A percentile compares a stretch with the other conserved stretches of the same genome.
These are phyloP conservation scores for Phytophthora citrophthora DNA, from an alignment of 352 stramenopile species.

Conservation along the genomic window DNA sequence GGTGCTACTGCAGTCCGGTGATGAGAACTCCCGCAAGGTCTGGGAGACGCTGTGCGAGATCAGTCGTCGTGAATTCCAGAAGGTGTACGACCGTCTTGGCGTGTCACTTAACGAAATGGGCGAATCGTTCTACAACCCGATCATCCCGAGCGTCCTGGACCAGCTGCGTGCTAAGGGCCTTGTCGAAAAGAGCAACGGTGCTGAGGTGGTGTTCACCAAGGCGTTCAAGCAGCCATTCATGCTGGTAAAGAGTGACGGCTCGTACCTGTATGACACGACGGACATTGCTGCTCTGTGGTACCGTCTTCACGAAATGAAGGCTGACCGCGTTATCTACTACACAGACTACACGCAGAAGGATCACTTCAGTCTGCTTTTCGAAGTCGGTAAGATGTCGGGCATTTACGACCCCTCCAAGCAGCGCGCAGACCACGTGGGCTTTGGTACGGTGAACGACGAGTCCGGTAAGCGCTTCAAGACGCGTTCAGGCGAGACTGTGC, in stretches of 20 bases:
- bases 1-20: slow-evolving; percentile 96
- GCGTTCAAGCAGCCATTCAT: slow-evolving; percentile 91
- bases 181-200: slow-evolving; percentile 90
- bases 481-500: slow-evolving; percentile 97
- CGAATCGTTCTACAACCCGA: slow-evolving; percentile 90
- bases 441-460: slow-evolving; percentile 90
- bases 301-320: slow-evolving; percentile 83
- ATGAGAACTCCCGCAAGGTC: slow-evolving; percentile 81
- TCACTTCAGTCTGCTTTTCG: slow-evolving; percentile 87
- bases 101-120: slow-evolving; percentile 83
- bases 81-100: slow-evolving; percentile 83
- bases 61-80: slow-evolving; percentile 86
- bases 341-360: slow-evolving; percentile 91
- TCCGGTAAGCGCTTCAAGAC: slow-evolving; percentile 97
- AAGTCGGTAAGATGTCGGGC: slow-evolving; percentile 77
- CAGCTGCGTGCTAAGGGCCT: slow-evolving; percentile 91
- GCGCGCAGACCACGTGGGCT: slow-evolving; percentile 84
- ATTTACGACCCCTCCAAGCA: slow-evolving; percentile 87
- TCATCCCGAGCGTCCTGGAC: slow-evolving; percentile 87
- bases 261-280: slow-evolving; percentile 87
- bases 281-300: slow-evolving; percentile 90
- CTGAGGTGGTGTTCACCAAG: slow-evolving; percentile 92
- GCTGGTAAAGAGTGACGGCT: slow-evolving; percentile 87
- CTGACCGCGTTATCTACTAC: slow-evolving; percentile 85
- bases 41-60: slow-evolving; percentile 87